Evolutionary conservation across 2,329 filamentous ascomycete genomes (phyloP).

Genomic region (Grosmannia huntii): DNA sequence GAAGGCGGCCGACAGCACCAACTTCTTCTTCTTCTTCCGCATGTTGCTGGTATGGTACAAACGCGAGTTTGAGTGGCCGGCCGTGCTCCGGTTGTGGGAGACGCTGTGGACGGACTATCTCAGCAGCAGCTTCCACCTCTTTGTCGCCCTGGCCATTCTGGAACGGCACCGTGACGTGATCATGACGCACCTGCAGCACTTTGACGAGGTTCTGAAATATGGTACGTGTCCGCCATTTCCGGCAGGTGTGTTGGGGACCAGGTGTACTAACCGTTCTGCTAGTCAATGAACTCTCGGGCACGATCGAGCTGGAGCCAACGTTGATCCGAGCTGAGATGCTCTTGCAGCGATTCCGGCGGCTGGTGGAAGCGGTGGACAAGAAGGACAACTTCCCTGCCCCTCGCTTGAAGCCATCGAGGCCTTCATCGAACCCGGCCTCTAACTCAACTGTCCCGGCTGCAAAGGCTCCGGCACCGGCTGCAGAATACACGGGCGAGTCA

Average conservation of each 20-base stretch:
- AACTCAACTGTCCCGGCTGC: not conserved
- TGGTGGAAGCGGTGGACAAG: conserved; percentile 85
- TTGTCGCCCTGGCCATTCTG: conserved; percentile 83
- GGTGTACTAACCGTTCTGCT: conserved; percentile 5
- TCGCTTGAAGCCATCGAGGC: conserved; percentile 11
- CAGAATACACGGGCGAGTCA: not conserved
- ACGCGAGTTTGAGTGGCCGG: conserved; percentile 83
- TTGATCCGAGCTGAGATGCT: conserved; percentile 79
- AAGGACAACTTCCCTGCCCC: conserved; percentile 70
- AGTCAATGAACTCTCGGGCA: conserved; percentile 93
- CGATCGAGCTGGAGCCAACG: conserved; percentile 79
- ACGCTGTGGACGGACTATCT: conserved; percentile 85
- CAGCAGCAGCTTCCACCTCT: conserved; percentile 84
- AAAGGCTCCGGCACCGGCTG: not conserved
- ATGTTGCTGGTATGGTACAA: conserved; percentile 99
- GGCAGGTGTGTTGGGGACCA: not conserved
- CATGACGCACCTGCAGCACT: conserved; percentile 84
- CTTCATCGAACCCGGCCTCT: not conserved
- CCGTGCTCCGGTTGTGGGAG: conserved; percentile 85
- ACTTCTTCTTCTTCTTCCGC: conserved; percentile 99
- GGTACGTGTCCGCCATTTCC: too few relatives aligned
- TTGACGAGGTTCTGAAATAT: conserved; percentile 96
- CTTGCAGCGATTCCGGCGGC: conserved; percentile 76
- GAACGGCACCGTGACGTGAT: conserved; percentile 96
- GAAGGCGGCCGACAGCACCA: conserved; percentile 82